Evolutionary conservation across 2,329 filamentous ascomycete genomes (phyloP).

Genomic region (Basipetospora chlamydospora): DNA sequence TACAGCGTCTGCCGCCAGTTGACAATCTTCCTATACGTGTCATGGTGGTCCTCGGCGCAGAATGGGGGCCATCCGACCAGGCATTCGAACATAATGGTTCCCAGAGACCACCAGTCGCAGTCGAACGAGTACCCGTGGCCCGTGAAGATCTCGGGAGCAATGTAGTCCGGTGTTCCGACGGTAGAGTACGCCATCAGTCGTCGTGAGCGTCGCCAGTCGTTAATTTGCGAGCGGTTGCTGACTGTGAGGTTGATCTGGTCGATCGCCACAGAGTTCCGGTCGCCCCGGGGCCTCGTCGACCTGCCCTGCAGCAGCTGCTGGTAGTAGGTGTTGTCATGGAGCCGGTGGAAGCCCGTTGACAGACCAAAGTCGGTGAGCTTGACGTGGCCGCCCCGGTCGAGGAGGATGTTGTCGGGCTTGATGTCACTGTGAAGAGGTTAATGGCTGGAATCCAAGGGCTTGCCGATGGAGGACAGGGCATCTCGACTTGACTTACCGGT

Average conservation of each 20-base stretch:
- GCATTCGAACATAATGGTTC: slow-evolving; percentile 99
- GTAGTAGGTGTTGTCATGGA: slow-evolving; percentile 97
- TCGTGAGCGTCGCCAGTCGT: slow-evolving; percentile 94
- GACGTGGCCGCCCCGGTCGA: slow-evolving; percentile 90
- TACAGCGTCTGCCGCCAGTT: slow-evolving; percentile 94
- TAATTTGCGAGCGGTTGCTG: slow-evolving; percentile 94
- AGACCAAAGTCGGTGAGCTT: slow-evolving; percentile 97
- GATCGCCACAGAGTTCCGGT: slow-evolving; percentile 86
- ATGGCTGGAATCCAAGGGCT: background rate
- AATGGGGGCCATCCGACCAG: slow-evolving; percentile 97
- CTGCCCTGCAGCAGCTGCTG: slow-evolving; percentile 81
- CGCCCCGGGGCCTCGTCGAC: slow-evolving; percentile 51
- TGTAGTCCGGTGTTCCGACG: slow-evolving; percentile 95
- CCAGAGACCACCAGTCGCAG: slow-evolving; percentile 98
- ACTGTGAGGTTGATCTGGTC: slow-evolving; percentile 98
- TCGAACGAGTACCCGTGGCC: slow-evolving; percentile 92
- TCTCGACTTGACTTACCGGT: slow-evolving; percentile 51
- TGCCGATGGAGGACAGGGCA: background rate
- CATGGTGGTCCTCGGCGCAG: slow-evolving; percentile 92
- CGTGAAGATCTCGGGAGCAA: slow-evolving; percentile 95
- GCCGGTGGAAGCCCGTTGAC: slow-evolving; percentile 93
- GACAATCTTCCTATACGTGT: slow-evolving; percentile 98
- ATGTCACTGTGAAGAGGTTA: slow-evolving; percentile 57
- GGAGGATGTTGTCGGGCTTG: slow-evolving; percentile 95
- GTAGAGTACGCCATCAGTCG: slow-evolving; percentile 96